Evolutionary conservation across 371 early-diverging fungal genomes (phyloP), one percentile per base, ranked within the genome.

Genomic region (Funneliformis caledonium): DNA sequence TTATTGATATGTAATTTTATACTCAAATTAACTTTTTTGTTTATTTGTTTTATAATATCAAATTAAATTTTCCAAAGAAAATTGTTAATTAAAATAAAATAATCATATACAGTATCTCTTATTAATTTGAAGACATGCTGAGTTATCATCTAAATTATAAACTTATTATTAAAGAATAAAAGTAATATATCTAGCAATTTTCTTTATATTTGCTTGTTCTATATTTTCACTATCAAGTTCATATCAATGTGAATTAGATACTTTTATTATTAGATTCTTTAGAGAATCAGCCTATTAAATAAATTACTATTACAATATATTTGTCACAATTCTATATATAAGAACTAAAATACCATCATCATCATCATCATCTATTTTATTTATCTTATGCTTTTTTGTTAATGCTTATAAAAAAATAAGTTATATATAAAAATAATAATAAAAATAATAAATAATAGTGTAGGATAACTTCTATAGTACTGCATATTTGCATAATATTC

Each of bases 401-500:
- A 73, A 12, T 73, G 11, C 10, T 52, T 73, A 37, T 26, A 26
- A 26, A 52, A 56, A n/a, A 10, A 2, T n/a, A 22, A 19, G 9
- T 4, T 37, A 22, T 61, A 4, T 19, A 26, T 31, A 16, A 16
- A 26, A n/a, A 26, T 4, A 67, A 67, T 11, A 31, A 67, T 37
- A 37, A 67, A 45, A 42, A 45, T 42, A 67, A 9, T 6, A 8
- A 37, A 33, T 14, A 19, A 67, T 67, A 42, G 50, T n/a, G 4
- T 33, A 4, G 0, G 1, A 37, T 37, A 37, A 56, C 47, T 45
- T 77, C 78, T 16, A 77, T 19, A 48, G 78, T 52, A 67, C 22
- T 77, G 14, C 50, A 50, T 50, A 77, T 67, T 77, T 77, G 68
- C 31, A 67, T 50, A 26, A 77, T 77, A 6, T 77, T 77, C 14